Percentiles rank a stretch among this genome's conserved stretches.
Evolutionary conservation across 805 yeast species (phyloP).

Genomic region (Saccharomyces jurei): DNA sequence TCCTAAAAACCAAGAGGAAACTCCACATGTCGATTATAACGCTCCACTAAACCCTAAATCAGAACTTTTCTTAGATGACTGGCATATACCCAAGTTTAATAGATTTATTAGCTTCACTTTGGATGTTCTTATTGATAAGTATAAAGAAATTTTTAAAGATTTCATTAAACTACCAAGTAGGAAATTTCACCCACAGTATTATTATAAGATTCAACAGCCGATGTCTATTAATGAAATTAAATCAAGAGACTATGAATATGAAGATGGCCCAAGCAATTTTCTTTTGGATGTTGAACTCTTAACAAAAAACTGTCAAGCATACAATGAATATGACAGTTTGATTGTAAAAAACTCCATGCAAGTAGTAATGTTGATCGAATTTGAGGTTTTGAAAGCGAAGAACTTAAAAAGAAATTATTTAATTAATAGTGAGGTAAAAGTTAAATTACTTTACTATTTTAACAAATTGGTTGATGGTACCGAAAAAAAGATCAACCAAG

Average conservation of each 20-base stretch:
- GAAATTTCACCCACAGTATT: slow-evolving; percentile 74
- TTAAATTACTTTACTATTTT: slow-evolving; percentile 12
- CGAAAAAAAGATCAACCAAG: slow-evolving; percentile 18
- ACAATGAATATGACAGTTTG: slow-evolving; percentile 57
- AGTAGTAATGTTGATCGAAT: slow-evolving; percentile 49
- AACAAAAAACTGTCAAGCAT: slow-evolving; percentile 62
- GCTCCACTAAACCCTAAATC: slow-evolving; percentile 26
- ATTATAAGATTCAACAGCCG: slow-evolving; percentile 53
- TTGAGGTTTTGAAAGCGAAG: slow-evolving; percentile 37
- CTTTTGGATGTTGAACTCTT: slow-evolving; percentile 56
- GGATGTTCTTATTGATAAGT: slow-evolving; percentile 23
- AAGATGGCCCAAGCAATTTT: slow-evolving; percentile 34
- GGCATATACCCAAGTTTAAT: slow-evolving; percentile 30
- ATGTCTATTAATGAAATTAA: slow-evolving; percentile 63
- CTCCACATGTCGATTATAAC: slow-evolving; percentile 20
- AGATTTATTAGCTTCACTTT: slow-evolving; percentile 24
- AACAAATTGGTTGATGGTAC: slow-evolving; percentile 26
- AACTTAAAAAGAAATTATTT: slow-evolving; percentile 27
- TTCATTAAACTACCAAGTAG: slow-evolving; percentile 69
- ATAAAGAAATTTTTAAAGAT: slow-evolving; percentile 34
- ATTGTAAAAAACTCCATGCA: slow-evolving; percentile 59
- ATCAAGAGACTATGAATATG: slow-evolving; percentile 29
- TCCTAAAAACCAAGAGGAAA: slow-evolving; percentile 19
- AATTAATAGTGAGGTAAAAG: slow-evolving; percentile 21
- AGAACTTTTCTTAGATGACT: slow-evolving; percentile 25